Base-by-base conservation (phyloP, 495 filamentous ascomycete species). In the Amniculicola lignicola region DNA sequence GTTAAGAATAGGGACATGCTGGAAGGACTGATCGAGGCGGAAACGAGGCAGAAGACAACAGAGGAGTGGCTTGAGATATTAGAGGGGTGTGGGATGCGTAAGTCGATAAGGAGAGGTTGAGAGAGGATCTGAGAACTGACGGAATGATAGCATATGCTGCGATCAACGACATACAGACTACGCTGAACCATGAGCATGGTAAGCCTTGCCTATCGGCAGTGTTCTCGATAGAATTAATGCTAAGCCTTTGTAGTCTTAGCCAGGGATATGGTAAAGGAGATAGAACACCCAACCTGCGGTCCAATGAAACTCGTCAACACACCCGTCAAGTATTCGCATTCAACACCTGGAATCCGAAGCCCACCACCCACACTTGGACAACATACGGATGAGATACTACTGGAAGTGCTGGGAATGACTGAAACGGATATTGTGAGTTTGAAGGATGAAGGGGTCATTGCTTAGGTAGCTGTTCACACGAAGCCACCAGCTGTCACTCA, bases 281-380 rank as follows among this genome's bases (percentile, higher is more conserved):
- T 96, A 19, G 82, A 95, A 1, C 93, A 98, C 67, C 82, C 80
- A 3, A 71, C 74, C 2, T 95, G 90, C 65, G 93, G 93, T 1
- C 81, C 83, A 2, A 88, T 97, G 56, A 91, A 90, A 71, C 65
- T 97, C 49, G 82, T 98, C 21, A 95, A 93, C 64, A 91, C 92
- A n/a, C 93, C 93, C 0, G 83, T 98, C 55, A 98, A 98, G 69
- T 97, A 89, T 70, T 95, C 89, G 9, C 81, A 90, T 45, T 84
- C 86, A 9, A 81, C 77, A 50, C 89, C 92, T 1, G 76, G 83
- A n/a, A 80, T 95, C 12, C 74, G 92, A 3, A 87, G 74, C 4
- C 80, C 89, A 18, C 93, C 93, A 38, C 93, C 93, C 10, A 86
- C 84, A 3, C 72, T 98, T 36, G 93, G 93, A 0, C 84, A 98